phyloP scores from a whole-genome alignment of 2,329 filamentous ascomycete species.

The Tympanopsis confertula region DNA sequence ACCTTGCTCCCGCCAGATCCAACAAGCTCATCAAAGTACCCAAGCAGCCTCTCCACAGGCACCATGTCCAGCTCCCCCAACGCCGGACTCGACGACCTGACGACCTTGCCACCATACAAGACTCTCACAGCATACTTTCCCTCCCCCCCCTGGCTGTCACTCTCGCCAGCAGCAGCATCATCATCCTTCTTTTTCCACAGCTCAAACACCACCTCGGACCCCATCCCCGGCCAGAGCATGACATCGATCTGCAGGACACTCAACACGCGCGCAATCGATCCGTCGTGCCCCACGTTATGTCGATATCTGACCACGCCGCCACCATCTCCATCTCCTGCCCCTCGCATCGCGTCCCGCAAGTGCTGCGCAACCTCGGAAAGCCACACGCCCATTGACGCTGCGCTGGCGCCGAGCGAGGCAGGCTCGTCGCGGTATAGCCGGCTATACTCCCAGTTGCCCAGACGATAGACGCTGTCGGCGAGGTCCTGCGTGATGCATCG shows the following conservation, averaged over 20 bases:
- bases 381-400: slow-evolving; percentile 59
- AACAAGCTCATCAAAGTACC: slow-evolving; percentile 61
- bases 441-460: slow-evolving; percentile 73
- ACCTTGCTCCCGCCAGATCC: slow-evolving; percentile 37
- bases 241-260: slow-evolving; percentile 59
- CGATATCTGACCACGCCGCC: slow-evolving; percentile 39
- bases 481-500: slow-evolving; percentile 48
- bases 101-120: slow-evolving; percentile 56
- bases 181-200: slow-evolving; percentile 37
- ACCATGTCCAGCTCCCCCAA: slow-evolving; percentile 65
- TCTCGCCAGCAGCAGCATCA: neutral
- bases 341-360: slow-evolving; percentile 39
- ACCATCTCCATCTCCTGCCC: slow-evolving; percentile 19
- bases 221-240: slow-evolving; percentile 83
- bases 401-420: slow-evolving; percentile 48
- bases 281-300: slow-evolving; percentile 76
- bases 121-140: slow-evolving; percentile 37
- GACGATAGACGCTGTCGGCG: slow-evolving; percentile 60
- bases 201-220: slow-evolving; percentile 68
- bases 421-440: slow-evolving; percentile 62
- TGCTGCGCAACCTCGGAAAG: slow-evolving; percentile 59
- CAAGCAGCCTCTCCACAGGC: slow-evolving; percentile 49
- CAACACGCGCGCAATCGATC: slow-evolving; percentile 55
- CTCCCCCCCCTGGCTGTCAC: slow-evolving; percentile 8
- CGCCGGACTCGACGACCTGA: slow-evolving; percentile 56